Evolutionary conservation across 1,139 yeast species (phyloP).

Genomic region (Diutina sp.): DNA sequence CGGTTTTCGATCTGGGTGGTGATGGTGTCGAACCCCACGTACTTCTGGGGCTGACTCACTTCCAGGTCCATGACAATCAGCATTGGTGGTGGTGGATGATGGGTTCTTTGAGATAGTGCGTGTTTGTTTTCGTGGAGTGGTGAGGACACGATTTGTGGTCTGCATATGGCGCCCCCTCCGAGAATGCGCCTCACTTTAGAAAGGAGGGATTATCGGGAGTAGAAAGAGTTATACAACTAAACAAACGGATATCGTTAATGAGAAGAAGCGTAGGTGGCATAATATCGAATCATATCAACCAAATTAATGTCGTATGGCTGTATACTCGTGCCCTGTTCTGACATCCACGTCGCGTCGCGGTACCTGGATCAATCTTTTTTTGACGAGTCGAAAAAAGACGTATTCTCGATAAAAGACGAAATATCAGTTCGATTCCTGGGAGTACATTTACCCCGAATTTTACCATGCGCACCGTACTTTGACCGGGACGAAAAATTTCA

Average conservation of each 20-base stretch:
- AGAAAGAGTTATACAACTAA: background rate
- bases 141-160: background rate
- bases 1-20: conserved; percentile 92
- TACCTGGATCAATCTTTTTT: background rate
- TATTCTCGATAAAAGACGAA: too few species aligned
- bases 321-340: background rate
- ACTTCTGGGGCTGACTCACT: conserved; percentile 28
- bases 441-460: background rate
- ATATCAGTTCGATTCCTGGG: background rate
- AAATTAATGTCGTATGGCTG: too few species aligned
- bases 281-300: too few species aligned
- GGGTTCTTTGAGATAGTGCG: background rate
- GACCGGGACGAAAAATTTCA: background rate
- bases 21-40: conserved; percentile 94
- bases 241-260: background rate
- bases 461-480: background rate
- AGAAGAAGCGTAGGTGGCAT: too few species aligned
- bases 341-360: background rate
- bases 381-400: too few species aligned
- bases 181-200: background rate
- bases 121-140: background rate
- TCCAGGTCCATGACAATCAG: conserved; percentile 1
- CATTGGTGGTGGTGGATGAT: background rate
- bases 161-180: background rate
- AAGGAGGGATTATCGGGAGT: too few species aligned